Conservation (phyloP, 768 basidiomycete species). For the Amanita phalloides region DNA sequence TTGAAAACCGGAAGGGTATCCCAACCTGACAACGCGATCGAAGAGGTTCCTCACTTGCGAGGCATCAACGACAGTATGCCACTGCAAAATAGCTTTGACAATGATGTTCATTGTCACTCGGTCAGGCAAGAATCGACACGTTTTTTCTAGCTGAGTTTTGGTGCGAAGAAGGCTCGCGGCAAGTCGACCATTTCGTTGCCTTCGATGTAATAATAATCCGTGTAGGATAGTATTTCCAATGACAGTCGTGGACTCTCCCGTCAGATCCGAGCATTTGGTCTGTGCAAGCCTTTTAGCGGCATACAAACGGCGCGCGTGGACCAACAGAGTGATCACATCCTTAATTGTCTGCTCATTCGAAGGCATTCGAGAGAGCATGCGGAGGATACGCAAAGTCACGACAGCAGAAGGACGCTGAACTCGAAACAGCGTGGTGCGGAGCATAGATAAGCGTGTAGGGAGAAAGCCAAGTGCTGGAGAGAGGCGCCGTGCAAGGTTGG, state of each 20-base stretch:
- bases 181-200: conserved; percentile 30
- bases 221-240: conserved; percentile 52
- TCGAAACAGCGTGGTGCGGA: conserved; percentile 16
- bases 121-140: conserved; percentile 48
- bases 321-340: conserved; percentile 25
- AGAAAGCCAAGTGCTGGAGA: conserved; percentile 5
- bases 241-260: conserved; percentile 23
- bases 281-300: conserved; percentile 34
- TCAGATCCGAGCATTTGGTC: conserved; percentile 16
- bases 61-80: conserved; percentile 32
- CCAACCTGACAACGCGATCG: conserved; percentile 47
- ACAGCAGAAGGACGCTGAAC: conserved; percentile 9
- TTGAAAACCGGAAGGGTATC: conserved; percentile 37
- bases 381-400: conserved; percentile 12
- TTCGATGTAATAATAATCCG: conserved; percentile 21
- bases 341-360: conserved; percentile 17
- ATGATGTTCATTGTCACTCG: conserved; percentile 63
- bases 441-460: conserved; percentile 15
- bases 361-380: conserved; percentile 15
- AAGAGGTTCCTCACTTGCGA: conserved; percentile 44
- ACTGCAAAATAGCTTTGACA: conserved; percentile 46
- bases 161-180: conserved; percentile 31
- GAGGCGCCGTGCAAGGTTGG: conserved; percentile 14
- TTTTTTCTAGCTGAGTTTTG: conserved; percentile 29
- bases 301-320: conserved; percentile 28